Evolutionary conservation across 495 filamentous ascomycete species (phyloP).

Genomic region (Poronia punctata): DNA sequence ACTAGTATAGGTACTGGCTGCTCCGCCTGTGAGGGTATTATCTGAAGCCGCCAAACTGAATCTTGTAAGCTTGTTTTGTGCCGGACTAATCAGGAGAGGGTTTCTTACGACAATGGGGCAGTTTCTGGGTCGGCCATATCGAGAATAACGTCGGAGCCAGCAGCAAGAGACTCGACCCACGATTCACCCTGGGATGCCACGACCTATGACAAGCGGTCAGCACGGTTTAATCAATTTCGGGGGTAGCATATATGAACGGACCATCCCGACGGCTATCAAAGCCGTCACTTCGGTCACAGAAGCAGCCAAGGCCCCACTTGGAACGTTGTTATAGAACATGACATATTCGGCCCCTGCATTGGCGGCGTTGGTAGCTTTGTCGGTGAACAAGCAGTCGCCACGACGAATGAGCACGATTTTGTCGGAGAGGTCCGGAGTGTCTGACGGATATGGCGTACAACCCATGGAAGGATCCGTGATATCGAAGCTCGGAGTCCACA

Average conservation of each 20-base stretch:
- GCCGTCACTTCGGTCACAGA: slow-evolving; percentile 18
- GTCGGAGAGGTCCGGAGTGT: slow-evolving; percentile 43
- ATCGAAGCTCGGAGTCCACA: slow-evolving; percentile 46
- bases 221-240: background rate
- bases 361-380: slow-evolving; percentile 44
- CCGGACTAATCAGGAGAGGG: background rate
- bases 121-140: slow-evolving; percentile 36
- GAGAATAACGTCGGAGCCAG: slow-evolving; percentile 33
- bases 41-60: slow-evolving; percentile 15
- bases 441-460: slow-evolving; percentile 37
- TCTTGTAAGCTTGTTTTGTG: slow-evolving; percentile 10
- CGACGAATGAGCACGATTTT: slow-evolving; percentile 49
- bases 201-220: slow-evolving; percentile 22
- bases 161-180: slow-evolving; percentile 34
- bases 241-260: slow-evolving; percentile 8
- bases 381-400: slow-evolving; percentile 43
- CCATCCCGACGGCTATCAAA: slow-evolving; percentile 36
- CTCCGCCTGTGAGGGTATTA: slow-evolving; percentile 37
- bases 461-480: slow-evolving; percentile 38
- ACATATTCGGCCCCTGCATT: slow-evolving; percentile 49
- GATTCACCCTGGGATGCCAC: slow-evolving; percentile 35
- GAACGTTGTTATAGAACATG: slow-evolving; percentile 45
- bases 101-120: slow-evolving; percentile 27
- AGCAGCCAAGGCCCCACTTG: slow-evolving; percentile 24
- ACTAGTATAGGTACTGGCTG: slow-evolving; percentile 43